Base-by-base conservation (phyloP, 1,139 yeast genomes). In the Fermentozyma sake region DNA sequence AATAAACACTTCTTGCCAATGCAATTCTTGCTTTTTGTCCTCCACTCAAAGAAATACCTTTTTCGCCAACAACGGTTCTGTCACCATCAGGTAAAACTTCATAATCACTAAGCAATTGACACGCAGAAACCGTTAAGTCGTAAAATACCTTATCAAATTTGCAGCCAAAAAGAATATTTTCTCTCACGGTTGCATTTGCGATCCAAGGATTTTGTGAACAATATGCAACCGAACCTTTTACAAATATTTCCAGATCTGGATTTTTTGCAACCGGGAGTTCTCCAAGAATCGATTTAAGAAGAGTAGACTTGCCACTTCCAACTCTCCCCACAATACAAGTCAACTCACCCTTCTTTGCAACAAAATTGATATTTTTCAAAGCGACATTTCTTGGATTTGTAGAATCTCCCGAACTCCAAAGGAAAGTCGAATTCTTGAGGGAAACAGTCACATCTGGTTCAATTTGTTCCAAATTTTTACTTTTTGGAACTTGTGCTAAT, bases 311-410 rank as follows among this genome's bases (percentile, higher is more conserved):
- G n/a, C 59, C 59, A 12, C 53, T 33, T 2, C 59, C 59, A 11
- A 54, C 59, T 26, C 42, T 38, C 7, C 59, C 59, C 4, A 52
- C 57, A 9, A 54, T 35, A 33, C 59, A 54, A 2, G 55, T 50
- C 28, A 54, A 38, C 17, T 48, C 41, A 8, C 55, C 55, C 31
- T 46, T 44, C 15, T 29, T 41, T 9, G 59, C 58, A 4, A 33
- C 28, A 25, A 54, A 50, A 23, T 41, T 35, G 20, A 49, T 42
- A 26, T 44, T 27, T 3, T 36, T 28, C 23, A 53, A 42, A 1
- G 58, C 58, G 27, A 32, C 20, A 13, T 37, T 33, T 16, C 28
- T 25, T 6, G 30, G 15, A 8, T 30, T 27, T 4, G 27, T 36
- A 4, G 26, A 15, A 1, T 24, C 29, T 14, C 23, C 21, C 2